Evolutionary conservation across 345 rosid species (phyloP).

Genomic region (Gossypium thurberi): DNA sequence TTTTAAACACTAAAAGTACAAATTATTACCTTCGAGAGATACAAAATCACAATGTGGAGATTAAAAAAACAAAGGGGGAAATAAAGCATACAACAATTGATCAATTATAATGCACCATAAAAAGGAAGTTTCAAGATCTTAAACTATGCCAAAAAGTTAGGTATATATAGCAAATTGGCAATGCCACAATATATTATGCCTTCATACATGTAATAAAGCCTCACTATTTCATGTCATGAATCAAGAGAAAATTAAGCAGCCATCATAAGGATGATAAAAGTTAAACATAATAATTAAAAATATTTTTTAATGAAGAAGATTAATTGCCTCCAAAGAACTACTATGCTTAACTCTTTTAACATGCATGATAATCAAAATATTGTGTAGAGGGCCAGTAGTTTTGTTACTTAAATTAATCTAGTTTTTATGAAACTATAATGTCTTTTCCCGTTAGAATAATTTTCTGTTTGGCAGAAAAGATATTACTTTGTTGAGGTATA

Average conservation of each 20-base stretch:
- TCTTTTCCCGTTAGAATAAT: neutral
- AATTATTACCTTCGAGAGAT: slow-evolving; percentile 31
- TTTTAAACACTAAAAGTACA: slow-evolving; percentile 31
- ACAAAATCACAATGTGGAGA: slow-evolving; percentile 21
- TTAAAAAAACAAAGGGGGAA: neutral
- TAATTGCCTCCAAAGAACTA: too few species aligned
- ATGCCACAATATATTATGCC: neutral
- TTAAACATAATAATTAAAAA: neutral
- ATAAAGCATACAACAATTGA: slow-evolving; percentile 24
- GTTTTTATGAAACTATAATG: neutral
- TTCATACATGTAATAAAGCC: too few species aligned
- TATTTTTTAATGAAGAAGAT: neutral
- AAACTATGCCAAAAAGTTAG: slow-evolving; percentile 15
- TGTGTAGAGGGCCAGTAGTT: neutral
- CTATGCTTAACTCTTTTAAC: neutral
- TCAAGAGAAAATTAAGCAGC: neutral
- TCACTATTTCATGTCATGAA: neutral
- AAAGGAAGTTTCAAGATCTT: slow-evolving; percentile 18
- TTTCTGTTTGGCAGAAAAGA: neutral
- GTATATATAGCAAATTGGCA: neutral
- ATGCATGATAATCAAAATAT: neutral
- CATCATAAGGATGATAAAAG: neutral
- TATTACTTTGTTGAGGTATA: neutral
- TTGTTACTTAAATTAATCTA: neutral
- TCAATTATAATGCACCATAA: slow-evolving; percentile 29